Base-by-base conservation (phyloP, 805 yeast genomes). In the Candida yuanshanica region DNA sequence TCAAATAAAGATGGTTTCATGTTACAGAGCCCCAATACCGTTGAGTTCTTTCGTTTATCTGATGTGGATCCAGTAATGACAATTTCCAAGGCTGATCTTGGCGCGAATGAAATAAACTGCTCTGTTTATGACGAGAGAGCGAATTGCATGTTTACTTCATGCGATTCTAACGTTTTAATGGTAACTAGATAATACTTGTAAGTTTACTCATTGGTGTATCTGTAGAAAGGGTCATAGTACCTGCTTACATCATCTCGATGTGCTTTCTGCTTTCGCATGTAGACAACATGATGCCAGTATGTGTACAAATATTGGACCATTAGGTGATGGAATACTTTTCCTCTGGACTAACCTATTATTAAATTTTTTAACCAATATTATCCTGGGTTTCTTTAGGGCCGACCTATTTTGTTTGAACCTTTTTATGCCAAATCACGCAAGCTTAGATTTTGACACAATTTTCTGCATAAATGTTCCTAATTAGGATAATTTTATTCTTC, bases 21-120 rank as follows among this genome's bases (percentile, higher is more conserved):
- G 35, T 8, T 47, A 7, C 44, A 43, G 20, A 45, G 26, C 18
- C 35, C 44, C 21, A 33, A 35, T 2, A 14, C 33, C 7, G 21
- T 39, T 29, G 53, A 49, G 20, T 11, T 47, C 14, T 49, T 45
- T 33, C 33, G 38, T 8, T 7, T 38, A 7, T 20, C 22, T 3
- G 26, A 39, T 6, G 17, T 20, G 11, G 7, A 9, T 2, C 51
- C 53, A 13, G 20, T 46, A 5, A 47, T 43, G 36, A 38, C 45
- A 4, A 26, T 46, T 7, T 37, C 44, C 5, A 43, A 27, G 11
- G 38, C 14, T 16, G 34, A 41, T 14, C 9, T 24, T 20, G 35
- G 27, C 2, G 24, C 25, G 7, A 31, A 17, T 8, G 24, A 23
- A 7, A 22, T 31, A 17, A 21, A 31, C 22, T 27, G 2, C 11